Evolutionary conservation across 306 rosid species (phyloP).

Genomic region (Gastrolobium bilobum): DNA sequence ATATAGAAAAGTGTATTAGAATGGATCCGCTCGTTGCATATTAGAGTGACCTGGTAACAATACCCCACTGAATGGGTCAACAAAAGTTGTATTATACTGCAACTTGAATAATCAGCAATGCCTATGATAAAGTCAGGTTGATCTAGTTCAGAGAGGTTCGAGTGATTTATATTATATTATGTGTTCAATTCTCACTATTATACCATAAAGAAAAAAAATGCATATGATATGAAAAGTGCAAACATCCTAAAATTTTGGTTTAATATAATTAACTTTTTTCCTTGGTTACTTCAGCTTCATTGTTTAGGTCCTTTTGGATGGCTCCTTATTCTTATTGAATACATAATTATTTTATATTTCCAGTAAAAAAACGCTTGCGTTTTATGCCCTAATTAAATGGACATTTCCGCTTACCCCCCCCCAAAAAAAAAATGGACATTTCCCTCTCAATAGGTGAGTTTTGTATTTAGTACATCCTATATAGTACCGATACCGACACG

Average conservation of each 20-base stretch:
- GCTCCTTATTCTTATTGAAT: background rate
- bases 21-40: too few relatives aligned
- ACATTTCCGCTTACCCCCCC: too few relatives aligned
- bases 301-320: slow-evolving; percentile 14
- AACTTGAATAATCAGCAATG: background rate
- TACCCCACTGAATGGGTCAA: background rate
- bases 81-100: background rate
- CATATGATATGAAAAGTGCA: background rate
- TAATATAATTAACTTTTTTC: background rate
- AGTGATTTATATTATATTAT: too few relatives aligned
- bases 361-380: slow-evolving; percentile 8
- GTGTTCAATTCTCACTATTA: too few relatives aligned
- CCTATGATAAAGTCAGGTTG: too few relatives aligned
- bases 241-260: background rate
- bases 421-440: background rate
- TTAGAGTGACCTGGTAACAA: too few relatives aligned
- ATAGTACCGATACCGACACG: too few relatives aligned
- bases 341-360: slow-evolving; percentile 2
- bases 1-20: too few relatives aligned
- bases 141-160: too few relatives aligned
- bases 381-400: slow-evolving; percentile 4
- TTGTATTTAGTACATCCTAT: background rate
- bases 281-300: background rate
- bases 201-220: too few relatives aligned
- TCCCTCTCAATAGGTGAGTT: background rate